phyloP scores from a whole-genome alignment of 78 protist genomes.

The Trichosphaerium sp. region DNA sequence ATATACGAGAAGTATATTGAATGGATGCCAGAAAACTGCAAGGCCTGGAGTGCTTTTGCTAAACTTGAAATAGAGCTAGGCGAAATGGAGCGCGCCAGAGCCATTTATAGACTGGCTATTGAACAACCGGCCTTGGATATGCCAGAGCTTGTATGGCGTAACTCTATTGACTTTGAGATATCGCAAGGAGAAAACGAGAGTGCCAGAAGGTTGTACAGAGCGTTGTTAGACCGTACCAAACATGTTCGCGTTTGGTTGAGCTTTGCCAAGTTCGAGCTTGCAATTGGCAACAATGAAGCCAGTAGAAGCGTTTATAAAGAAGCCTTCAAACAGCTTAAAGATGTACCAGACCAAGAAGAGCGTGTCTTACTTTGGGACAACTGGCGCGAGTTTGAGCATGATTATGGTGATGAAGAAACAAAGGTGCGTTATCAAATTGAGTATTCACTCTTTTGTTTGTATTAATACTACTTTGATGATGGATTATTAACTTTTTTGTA shows the following conservation, averaged over 20 bases:
- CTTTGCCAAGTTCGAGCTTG: conserved; percentile 45
- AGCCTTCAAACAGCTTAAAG: conserved; percentile 27
- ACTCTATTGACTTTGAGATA: conserved; percentile 66
- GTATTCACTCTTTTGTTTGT: conserved; percentile 1
- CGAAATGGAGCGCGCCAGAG: conserved; percentile 66
- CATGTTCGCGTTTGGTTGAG: conserved; percentile 73
- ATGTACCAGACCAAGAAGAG: conserved; percentile 30
- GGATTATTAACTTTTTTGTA: conserved; percentile 33
- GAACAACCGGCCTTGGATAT: conserved; percentile 75
- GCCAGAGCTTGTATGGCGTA: conserved; percentile 91
- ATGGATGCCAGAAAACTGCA: conserved; percentile 47
- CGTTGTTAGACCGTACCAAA: conserved; percentile 60
- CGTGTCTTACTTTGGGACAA: conserved; percentile 13
- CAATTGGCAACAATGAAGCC: not conserved
- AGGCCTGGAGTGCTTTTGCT: conserved; percentile 78
- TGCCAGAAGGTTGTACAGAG: conserved; percentile 59
- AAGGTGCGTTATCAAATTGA: not conserved
- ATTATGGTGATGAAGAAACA: not conserved
- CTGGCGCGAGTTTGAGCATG: conserved; percentile 25
- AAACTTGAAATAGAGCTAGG: conserved; percentile 71
- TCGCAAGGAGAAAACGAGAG: conserved; percentile 8
- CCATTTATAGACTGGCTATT: conserved; percentile 78
- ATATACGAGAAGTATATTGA: conserved; percentile 76
- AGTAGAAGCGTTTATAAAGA: conserved; percentile 16
- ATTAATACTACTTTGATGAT: conserved; percentile 26